Conservation (phyloP, 2,329 filamentous ascomycete genomes). For the Ustulina deusta region DNA sequence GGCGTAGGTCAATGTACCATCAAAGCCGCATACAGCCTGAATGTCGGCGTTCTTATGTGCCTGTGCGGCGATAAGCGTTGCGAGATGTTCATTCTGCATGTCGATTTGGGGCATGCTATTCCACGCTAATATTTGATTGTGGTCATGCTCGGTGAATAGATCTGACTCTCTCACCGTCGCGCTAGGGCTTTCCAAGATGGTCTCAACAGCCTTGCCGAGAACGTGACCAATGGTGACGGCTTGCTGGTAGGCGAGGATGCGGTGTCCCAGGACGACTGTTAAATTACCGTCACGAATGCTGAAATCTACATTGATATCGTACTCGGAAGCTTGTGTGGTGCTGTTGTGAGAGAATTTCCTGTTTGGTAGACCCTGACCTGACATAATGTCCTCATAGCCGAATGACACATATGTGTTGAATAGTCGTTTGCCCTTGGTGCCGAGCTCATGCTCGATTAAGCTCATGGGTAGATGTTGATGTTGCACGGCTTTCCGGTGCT, state of each 20-base stretch:
- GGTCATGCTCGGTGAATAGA: conserved; percentile 67
- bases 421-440: conserved; percentile 55
- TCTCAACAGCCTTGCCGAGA: conserved; percentile 64
- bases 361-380: conserved; percentile 43
- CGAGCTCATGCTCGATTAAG: conserved; percentile 61
- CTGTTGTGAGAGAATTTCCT: conserved; percentile 54
- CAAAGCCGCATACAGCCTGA: conserved; percentile 50
- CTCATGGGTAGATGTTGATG: conserved; percentile 61
- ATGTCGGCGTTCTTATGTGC: conserved; percentile 55
- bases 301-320: conserved; percentile 60
- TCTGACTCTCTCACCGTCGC: conserved; percentile 60
- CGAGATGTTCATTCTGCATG: conserved; percentile 57
- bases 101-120: conserved; percentile 60
- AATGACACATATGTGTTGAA: conserved; percentile 66
- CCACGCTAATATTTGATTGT: conserved; percentile 65
- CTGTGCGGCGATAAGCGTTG: conserved; percentile 59
- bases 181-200: conserved; percentile 58
- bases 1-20: conserved; percentile 50
- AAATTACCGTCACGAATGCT: conserved; percentile 58
- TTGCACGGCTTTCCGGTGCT: conserved; percentile 47
- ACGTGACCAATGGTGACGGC: conserved; percentile 62
- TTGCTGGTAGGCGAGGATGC: conserved; percentile 58
- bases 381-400: conserved; percentile 53
- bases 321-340: conserved; percentile 59
- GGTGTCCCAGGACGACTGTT: conserved; percentile 59